phyloP scores from a whole-genome alignment of 345 rosid genomes.

The Triadica sebifera region DNA sequence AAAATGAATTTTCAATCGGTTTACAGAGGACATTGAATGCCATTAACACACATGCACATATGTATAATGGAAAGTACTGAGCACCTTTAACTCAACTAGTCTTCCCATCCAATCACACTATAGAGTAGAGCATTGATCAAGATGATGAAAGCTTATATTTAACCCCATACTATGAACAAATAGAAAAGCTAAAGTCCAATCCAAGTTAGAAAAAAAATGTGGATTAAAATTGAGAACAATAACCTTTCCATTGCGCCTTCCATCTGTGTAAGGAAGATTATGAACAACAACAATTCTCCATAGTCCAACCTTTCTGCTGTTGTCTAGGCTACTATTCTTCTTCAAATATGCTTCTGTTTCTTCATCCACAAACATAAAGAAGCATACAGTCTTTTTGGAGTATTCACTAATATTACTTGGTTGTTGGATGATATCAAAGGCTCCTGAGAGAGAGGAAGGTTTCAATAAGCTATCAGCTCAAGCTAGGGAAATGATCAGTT shows the following conservation, averaged over 20 bases:
- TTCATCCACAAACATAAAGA: constrained; percentile 95
- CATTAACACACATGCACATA: background rate
- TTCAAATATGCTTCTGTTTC: constrained; percentile 81
- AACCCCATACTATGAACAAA: background rate
- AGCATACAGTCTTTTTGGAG: constrained; percentile 74
- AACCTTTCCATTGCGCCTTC: constrained; percentile 97
- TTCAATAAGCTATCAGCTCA: constrained; percentile 21
- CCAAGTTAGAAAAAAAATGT: background rate
- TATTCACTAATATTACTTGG: constrained; percentile 78
- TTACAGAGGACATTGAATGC: background rate
- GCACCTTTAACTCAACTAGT: background rate
- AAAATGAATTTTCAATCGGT: background rate
- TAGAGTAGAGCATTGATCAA: background rate
- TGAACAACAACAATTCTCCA: constrained; percentile 91
- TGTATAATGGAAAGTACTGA: background rate
- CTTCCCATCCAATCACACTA: background rate
- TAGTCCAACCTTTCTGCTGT: constrained; percentile 61
- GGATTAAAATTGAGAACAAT: background rate
- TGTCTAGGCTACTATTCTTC: constrained; percentile 50
- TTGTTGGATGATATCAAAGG: constrained; percentile 86
- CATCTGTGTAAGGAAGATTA: constrained; percentile 83
- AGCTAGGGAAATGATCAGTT: constrained; percentile 10
- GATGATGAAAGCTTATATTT: background rate
- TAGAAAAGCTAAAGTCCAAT: background rate
- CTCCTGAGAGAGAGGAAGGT: constrained; percentile 48